A percentile compares a stretch with the other conserved stretches of the same genome.
Evolutionary conservation across 352 stramenopile species (phyloP).

Genomic region (Pythium sp.): DNA sequence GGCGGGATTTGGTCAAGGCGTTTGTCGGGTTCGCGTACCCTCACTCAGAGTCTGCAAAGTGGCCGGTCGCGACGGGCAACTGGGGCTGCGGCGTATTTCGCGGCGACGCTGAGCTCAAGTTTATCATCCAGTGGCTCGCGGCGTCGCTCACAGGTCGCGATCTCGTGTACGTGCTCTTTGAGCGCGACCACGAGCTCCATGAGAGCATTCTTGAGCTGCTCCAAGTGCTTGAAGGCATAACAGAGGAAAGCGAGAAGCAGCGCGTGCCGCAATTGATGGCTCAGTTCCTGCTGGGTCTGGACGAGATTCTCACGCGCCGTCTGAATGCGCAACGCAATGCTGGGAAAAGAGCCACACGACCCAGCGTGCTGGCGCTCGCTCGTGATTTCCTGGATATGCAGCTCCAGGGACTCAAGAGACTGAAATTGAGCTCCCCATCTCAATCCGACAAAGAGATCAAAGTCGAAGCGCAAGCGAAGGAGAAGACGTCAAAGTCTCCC

Average conservation of each 20-base stretch:
- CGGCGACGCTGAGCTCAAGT: conserved; percentile 74
- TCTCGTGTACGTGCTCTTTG: conserved; percentile 65
- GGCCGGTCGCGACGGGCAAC: conserved; percentile 71
- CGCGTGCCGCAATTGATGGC: conserved; percentile 6
- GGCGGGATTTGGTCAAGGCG: conserved; percentile 69
- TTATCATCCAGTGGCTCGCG: conserved; percentile 80
- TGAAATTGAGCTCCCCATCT: conserved; percentile 6
- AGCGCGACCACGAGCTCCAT: conserved; percentile 39
- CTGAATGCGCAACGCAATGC: background rate
- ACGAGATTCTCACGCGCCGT: conserved; percentile 1
- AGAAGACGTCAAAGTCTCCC: background rate
- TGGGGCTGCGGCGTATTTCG: conserved; percentile 82
- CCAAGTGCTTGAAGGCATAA: conserved; percentile 3
- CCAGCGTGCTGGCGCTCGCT: conserved; percentile 14
- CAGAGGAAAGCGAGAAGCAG: conserved; percentile 7
- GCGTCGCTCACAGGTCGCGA: conserved; percentile 46
- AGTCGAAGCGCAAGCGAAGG: background rate
- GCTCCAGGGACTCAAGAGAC: conserved; percentile 11
- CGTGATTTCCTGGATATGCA: conserved; percentile 13
- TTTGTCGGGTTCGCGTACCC: conserved; percentile 58
- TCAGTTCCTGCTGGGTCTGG: conserved; percentile 13
- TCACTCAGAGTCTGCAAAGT: conserved; percentile 21
- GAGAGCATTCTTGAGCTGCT: conserved; percentile 31
- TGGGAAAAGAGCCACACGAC: conserved; percentile 7
- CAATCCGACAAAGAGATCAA: background rate